Evolutionary conservation across 164 flowering plant genomes (phyloP).

Genomic region (Warburgia ugandensis): DNA sequence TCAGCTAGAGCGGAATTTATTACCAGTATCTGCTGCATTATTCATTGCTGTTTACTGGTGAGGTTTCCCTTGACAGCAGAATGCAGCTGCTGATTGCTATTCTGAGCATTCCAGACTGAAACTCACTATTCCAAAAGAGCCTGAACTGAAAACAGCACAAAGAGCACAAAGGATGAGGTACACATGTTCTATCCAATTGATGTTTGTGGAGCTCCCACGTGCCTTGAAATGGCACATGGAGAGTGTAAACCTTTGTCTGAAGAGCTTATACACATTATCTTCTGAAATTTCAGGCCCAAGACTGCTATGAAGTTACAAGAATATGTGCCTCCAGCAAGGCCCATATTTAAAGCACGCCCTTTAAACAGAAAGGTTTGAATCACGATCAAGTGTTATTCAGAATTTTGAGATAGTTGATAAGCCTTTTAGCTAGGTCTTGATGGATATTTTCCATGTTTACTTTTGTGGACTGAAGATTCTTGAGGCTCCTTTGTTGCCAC

Average conservation of each 20-base stretch:
- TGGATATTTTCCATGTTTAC: not conserved
- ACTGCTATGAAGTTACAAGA: slow-evolving; percentile 26
- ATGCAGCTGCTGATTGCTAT: slow-evolving; percentile 25
- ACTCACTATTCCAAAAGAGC: slow-evolving; percentile 82
- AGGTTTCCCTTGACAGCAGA: slow-evolving; percentile 34
- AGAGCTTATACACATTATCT: not conserved
- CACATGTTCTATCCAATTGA: not conserved
- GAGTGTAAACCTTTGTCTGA: slow-evolving; percentile 4
- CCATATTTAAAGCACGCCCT: slow-evolving; percentile 75
- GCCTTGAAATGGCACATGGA: too few relatives aligned
- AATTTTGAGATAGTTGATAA: too few relatives aligned
- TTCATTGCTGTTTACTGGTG: not conserved
- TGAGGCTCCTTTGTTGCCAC: slow-evolving; percentile 62
- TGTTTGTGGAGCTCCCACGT: slow-evolving; percentile 1
- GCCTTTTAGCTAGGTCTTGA: too few relatives aligned
- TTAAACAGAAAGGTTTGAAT: slow-evolving; percentile 88
- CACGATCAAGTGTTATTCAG: too few relatives aligned
- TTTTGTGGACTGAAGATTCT: slow-evolving; percentile 45
- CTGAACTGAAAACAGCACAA: slow-evolving; percentile 73
- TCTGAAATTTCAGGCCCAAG: slow-evolving; percentile 46
- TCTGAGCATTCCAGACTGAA: slow-evolving; percentile 29
- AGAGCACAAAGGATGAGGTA: slow-evolving; percentile 71
- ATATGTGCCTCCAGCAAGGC: slow-evolving; percentile 16
- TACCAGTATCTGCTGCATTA: not conserved
- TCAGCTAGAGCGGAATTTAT: too few relatives aligned